Conservation (phyloP, 257 asterid species). For the Cordia subcordata region DNA sequence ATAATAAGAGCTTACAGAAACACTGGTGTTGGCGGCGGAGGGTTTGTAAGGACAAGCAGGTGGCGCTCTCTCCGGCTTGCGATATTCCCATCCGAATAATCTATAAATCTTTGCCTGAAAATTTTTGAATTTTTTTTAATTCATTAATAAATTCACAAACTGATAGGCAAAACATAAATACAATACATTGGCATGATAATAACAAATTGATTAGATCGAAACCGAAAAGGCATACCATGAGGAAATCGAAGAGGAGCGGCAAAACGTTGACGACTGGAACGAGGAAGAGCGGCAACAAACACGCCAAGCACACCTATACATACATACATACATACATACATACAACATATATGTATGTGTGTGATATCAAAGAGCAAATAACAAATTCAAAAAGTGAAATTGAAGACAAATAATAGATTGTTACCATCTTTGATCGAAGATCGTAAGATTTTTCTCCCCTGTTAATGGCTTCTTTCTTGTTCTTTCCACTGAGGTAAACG, state of each 20-base stretch:
- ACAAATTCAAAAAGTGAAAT: not conserved
- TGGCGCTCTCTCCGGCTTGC: conserved; percentile 77
- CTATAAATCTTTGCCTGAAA: conserved; percentile 72
- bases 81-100: conserved; percentile 82
- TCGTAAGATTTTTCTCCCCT: not conserved
- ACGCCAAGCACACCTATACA: conserved; percentile 77
- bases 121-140: conserved; percentile 6
- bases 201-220: not conserved
- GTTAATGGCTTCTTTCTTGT: no score
- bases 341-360: not conserved
- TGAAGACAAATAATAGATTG: not conserved
- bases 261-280: conserved; percentile 85
- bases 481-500: no score
- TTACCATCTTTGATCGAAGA: not conserved
- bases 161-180: not conserved
- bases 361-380: not conserved
- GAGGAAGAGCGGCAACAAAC: conserved; percentile 83
- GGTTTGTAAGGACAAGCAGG: conserved; percentile 88
- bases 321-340: not conserved
- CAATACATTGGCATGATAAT: not conserved
- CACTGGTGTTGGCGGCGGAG: conserved; percentile 36
- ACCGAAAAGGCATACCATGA: conserved; percentile 48
- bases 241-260: conserved; percentile 69
- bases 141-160: not conserved
- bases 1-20: conserved; percentile 50